Evolutionary conservation across 179 eudicot species (phyloP), one percentile per base, ranked within the genome.

Genomic region (Spergularia azorica): DNA sequence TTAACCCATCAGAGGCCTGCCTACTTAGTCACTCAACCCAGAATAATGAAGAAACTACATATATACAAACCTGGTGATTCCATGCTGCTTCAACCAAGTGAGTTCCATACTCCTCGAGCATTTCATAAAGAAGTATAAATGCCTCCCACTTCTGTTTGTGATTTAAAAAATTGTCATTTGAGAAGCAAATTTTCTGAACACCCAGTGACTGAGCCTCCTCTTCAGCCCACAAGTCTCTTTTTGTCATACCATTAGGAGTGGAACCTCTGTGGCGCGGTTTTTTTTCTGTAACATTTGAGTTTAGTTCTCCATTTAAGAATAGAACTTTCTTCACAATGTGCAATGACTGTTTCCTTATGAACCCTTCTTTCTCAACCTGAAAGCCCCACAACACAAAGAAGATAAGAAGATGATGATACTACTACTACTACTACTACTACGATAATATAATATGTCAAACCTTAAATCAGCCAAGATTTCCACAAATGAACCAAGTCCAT

Each of bases 71-170:
- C 98, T 96, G 98, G 85, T 92, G 96, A 84, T 80, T 87, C 99
- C 99, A 96, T 73, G 99, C 99, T 66, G 99, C 99, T 88, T 94
- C 98, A 83, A 96, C 98, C 87, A 96, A 89, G 85, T 96, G 99
- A 76, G 97, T 91, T 74, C 99, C 99, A 88, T 88, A 96, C 84
- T 96, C 99, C 85, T 96, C 99, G 73, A 96, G 99, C 98, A 96
- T 96, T 86, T 96, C 97, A 83, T 94, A 94, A 64, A 96, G 79
- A 86, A 96, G 95, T 80, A 91, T 81, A 84, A 94, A 96, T 52
- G 97, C 93, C 81, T 71, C 91, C 99, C 99, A 96, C 85, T 86
- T 89, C 80, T 86, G 86, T 84, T 73, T 76, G 76, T 80, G 80
- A 71, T 66, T 84, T 68, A 81, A 76, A 79, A 62, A 65, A 52